These are phyloP conservation scores for Neoboletus brunneissimus DNA, from an alignment of 768 basidiomycete species.

Conservation along the genomic window DNA sequence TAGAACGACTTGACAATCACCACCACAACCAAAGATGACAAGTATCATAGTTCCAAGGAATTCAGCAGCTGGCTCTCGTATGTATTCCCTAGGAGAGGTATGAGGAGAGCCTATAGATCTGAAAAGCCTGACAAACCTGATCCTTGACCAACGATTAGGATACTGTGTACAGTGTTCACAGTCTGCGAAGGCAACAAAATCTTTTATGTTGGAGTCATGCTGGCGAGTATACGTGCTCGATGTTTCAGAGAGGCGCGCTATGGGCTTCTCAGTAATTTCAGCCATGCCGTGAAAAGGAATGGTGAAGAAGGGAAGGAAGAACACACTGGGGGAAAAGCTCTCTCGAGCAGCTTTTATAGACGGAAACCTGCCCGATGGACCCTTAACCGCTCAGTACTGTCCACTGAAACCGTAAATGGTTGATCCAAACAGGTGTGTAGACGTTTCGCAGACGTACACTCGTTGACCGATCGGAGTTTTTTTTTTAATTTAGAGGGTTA, in stretches of 20 bases:
- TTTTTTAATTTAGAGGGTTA: conserved; percentile 6
- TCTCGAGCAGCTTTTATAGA: conserved; percentile 24
- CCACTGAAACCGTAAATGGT: conserved; percentile 4
- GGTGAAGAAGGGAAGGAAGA: too few species aligned
- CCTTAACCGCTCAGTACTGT: background rate
- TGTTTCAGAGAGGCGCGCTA: conserved; percentile 20
- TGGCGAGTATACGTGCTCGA: conserved; percentile 13
- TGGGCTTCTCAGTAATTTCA: conserved; percentile 15
- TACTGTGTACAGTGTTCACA: conserved; percentile 37
- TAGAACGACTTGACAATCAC: conserved; percentile 55
- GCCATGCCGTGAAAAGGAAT: conserved; percentile 20
- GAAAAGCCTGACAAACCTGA: conserved; percentile 39
- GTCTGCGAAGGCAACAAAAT: conserved; percentile 21
- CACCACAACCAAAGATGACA: conserved; percentile 57
- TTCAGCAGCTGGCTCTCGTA: conserved; percentile 63
- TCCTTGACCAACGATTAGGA: conserved; percentile 55
- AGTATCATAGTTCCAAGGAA: conserved; percentile 59
- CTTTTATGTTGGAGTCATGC: background rate
- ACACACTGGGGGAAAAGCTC: background rate
- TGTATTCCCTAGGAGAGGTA: conserved; percentile 32
- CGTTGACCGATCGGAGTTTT: conserved; percentile 1
- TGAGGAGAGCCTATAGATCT: conserved; percentile 1
- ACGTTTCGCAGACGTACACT: background rate
- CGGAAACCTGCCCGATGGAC: background rate
- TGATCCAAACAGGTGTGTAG: background rate